Conservation (phyloP, 257 asterid genomes). For the Knoxia roxburghii region DNA sequence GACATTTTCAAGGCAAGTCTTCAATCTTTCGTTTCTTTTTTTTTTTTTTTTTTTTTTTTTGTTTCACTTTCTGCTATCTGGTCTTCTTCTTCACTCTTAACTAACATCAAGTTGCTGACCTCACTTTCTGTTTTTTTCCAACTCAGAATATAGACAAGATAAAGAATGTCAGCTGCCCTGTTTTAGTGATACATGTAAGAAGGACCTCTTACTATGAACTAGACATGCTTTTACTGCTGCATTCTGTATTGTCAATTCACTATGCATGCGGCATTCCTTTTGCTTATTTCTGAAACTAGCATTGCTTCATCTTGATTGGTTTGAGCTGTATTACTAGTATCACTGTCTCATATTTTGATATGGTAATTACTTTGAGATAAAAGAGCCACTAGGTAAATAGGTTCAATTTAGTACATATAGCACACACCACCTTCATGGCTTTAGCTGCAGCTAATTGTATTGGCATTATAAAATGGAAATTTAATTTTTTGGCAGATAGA, state of each 20-base stretch:
- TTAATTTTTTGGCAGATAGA: not conserved
- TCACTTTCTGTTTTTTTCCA: slow-evolving; percentile 14
- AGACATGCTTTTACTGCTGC: slow-evolving; percentile 5
- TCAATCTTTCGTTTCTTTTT: slow-evolving; percentile 1
- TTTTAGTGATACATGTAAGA: slow-evolving; percentile 95
- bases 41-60: too few relatives aligned
- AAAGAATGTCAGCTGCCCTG: slow-evolving; percentile 81
- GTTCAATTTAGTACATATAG: not conserved
- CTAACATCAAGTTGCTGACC: slow-evolving; percentile 15
- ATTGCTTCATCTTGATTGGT: not conserved
- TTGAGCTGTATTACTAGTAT: not conserved
- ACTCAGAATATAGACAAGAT: slow-evolving; percentile 90
- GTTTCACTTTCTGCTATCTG: not conserved
- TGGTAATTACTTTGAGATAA: not conserved
- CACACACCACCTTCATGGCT: not conserved
- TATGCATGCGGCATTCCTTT: not conserved
- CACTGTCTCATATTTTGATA: not conserved
- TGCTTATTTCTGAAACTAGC: not conserved
- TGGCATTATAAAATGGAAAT: not conserved
- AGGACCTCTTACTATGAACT: not conserved
- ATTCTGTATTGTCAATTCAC: not conserved
- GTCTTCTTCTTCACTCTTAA: not conserved
- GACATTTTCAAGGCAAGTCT: slow-evolving; percentile 84
- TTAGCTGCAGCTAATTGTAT: not conserved
- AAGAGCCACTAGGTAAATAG: not conserved